phyloP scores from a whole-genome alignment of 179 eudicot genomes.

The Beta macrorhiza region DNA sequence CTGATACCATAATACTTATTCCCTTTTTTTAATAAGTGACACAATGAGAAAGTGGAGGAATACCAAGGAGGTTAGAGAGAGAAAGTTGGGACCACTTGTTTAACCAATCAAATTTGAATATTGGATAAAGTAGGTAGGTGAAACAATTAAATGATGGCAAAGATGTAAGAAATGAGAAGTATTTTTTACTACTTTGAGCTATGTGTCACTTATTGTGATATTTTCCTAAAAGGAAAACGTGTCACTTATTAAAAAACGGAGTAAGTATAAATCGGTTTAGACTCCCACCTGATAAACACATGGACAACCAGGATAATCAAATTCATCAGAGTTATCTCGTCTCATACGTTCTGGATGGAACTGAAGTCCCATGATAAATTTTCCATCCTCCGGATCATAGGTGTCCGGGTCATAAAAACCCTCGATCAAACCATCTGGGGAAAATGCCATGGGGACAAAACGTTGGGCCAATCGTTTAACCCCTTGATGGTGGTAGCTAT shows the following conservation, averaged over 20 bases:
- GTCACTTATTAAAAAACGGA: too few species aligned
- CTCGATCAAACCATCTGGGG: constrained; percentile 76
- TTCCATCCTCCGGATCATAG: constrained; percentile 76
- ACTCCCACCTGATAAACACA: constrained; percentile 62
- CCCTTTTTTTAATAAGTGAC: too few species aligned
- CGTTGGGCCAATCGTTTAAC: constrained; percentile 70
- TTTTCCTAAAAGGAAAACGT: too few species aligned
- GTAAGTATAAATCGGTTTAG: too few species aligned
- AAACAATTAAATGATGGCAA: too few species aligned
- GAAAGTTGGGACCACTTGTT: neutral
- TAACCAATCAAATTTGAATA: neutral
- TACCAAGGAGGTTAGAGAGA: too few species aligned
- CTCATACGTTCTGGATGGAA: constrained; percentile 96
- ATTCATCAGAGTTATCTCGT: constrained; percentile 46
- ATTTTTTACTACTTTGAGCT: too few species aligned
- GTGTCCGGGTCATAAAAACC: constrained; percentile 79
- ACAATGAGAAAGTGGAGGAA: too few species aligned
- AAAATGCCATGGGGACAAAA: constrained; percentile 75
- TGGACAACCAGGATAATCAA: constrained; percentile 83
- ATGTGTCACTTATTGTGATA: too few species aligned
- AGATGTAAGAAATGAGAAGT: too few species aligned
- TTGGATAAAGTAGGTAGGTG: too few species aligned
- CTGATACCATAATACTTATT: neutral
- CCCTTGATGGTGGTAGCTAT: constrained; percentile 95
- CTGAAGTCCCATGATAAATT: constrained; percentile 83